A percentile compares a stretch with the other conserved stretches of the same genome.
These are phyloP conservation scores for Penicillium egyptiacum DNA, from an alignment of 495 filamentous ascomycete species.

Conservation along the genomic window DNA sequence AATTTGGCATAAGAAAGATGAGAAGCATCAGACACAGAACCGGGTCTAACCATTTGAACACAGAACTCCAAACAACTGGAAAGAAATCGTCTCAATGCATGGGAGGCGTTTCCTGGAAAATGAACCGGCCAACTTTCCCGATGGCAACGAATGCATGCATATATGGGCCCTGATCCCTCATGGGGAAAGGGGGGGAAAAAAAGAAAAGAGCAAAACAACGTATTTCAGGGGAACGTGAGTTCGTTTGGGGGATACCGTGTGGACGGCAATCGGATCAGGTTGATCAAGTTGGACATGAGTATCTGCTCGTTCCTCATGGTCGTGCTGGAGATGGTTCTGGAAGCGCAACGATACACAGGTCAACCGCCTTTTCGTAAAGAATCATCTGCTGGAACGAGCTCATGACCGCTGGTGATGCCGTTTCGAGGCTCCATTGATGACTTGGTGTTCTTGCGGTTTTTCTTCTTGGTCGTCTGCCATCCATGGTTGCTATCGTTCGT, in stretches of 20 bases:
- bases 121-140: conserved; percentile 16
- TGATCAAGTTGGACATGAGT: not conserved
- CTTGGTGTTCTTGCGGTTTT: conserved; percentile 45
- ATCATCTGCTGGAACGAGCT: conserved; percentile 49
- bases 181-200: not conserved
- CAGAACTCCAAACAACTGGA: conserved; percentile 25
- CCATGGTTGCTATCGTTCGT: conserved; percentile 29
- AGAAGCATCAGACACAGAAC: not conserved
- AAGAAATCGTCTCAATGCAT: conserved; percentile 20
- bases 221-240: conserved; percentile 5
- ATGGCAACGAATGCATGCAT: conserved; percentile 14
- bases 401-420: conserved; percentile 28
- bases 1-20: conserved; percentile 20
- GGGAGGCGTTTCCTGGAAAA: conserved; percentile 14
- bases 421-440: conserved; percentile 33
- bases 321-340: conserved; percentile 7
- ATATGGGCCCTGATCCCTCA: conserved; percentile 5
- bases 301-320: not conserved
- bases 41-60: conserved; percentile 22
- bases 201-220: conserved; percentile 3
- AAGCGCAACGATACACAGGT: conserved; percentile 7
- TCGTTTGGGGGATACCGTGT: not conserved
- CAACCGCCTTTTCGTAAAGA: conserved; percentile 53
- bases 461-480: conserved; percentile 54
- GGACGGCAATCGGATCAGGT: not conserved